Evolutionary conservation across 306 rosid species (phyloP), one percentile per base, ranked within the genome.

Genomic region (Castanea crenata): DNA sequence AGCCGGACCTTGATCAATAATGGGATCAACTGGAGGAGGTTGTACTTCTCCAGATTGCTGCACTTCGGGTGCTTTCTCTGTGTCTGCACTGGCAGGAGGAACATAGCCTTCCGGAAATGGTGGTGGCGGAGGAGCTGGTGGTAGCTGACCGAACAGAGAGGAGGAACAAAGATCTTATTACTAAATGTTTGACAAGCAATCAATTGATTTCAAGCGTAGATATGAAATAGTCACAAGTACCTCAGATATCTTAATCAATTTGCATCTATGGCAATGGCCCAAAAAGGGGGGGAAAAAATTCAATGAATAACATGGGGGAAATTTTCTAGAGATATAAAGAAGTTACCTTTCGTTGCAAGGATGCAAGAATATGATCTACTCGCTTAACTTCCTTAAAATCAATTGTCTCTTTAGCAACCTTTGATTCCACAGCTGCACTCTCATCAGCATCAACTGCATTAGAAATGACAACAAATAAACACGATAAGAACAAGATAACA

Each of bases 91-190:
- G 29, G 88, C 3, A 32, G 85, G 85, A 0, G 97, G 94, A 76
- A 83, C 64, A 71, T 92, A 95, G 55, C 98, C 97, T 84, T 95
- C 93, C 29, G 99, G 99, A 82, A 92, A 95, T 56, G 97, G 90
- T 41, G 99, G 97, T 0, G 93, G 95, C 1, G 93, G 91, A 1
- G 99, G 99, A 56, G 97, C 93, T 35, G 97, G 97, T 10, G 92
- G 91, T 58, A 92, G 88, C 98, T 95, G 88, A 84, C 78, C 59
- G 3, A 55, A 77, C 51, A 74, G 29, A 61, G 41, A 69, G 64
- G 29, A 75, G 63, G 69, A 80, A 54, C 15, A 67, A 32, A 8
- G 46, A 41, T 8, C 12, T 41, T 41, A 41, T 41, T 41, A 41
- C 46, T 8, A 41, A 41, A 41, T 19, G 71, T 29, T 64, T 19